A percentile compares a stretch with the other conserved stretches of the same genome.
Conservation (phyloP, 2,329 filamentous ascomycete species). For the Mollisiaceae sp. region DNA sequence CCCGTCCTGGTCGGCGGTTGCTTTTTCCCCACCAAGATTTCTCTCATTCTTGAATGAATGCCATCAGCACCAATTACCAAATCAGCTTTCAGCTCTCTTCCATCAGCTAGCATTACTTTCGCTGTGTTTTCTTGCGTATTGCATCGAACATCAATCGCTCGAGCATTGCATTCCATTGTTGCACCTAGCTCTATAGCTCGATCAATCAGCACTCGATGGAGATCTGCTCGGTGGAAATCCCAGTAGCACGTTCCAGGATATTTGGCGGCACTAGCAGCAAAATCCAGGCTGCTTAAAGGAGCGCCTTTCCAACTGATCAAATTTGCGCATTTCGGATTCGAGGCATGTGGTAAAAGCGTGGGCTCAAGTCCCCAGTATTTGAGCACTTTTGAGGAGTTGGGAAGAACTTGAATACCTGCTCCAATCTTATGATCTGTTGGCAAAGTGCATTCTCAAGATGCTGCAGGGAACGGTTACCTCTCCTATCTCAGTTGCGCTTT, state of each 20-base stretch:
- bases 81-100: neutral
- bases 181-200: conserved; percentile 1
- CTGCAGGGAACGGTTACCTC: neutral
- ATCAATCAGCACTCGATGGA: conserved; percentile 4
- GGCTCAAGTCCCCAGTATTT: conserved; percentile 2
- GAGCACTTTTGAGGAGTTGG: conserved; percentile 6
- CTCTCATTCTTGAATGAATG: conserved; percentile 8
- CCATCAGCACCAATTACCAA: conserved; percentile 8
- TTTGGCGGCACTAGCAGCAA: neutral
- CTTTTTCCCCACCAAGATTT: neutral
- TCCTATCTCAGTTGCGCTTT: neutral
- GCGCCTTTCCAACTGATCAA: neutral
- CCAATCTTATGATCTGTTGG: neutral
- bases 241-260: conserved; percentile 7
- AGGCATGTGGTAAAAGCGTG: neutral
- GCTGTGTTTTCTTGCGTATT: neutral
- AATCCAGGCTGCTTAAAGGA: neutral
- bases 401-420: conserved; percentile 5
- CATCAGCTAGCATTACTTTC: neutral
- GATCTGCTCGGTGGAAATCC: conserved; percentile 4
- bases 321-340: conserved; percentile 1
- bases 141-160: neutral
- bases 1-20: conserved; percentile 1
- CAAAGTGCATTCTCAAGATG: too few species aligned
- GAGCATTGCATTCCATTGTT: conserved; percentile 1